Percentiles rank a stretch among this genome's conserved stretches.
Conservation (phyloP, 176 grass and related monocot species). For the Bromus sterilis region DNA sequence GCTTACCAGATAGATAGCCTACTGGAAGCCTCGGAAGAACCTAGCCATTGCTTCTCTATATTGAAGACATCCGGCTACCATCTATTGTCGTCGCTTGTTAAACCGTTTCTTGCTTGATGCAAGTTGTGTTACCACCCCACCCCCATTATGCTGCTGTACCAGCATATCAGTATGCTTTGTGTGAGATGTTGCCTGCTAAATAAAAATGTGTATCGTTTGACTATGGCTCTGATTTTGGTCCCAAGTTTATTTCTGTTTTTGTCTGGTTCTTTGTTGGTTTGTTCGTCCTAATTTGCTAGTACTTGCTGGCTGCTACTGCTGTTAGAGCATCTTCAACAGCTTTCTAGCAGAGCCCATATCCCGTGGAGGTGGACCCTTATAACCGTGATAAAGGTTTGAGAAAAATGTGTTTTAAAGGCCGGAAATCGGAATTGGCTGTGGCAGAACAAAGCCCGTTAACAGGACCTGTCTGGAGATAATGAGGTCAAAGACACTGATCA, state of each 20-base stretch:
- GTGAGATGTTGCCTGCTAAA: conserved; percentile 20
- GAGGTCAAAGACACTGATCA: too few species aligned
- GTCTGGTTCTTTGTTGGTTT: neutral
- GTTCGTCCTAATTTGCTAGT: neutral
- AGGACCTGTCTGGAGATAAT: too few species aligned
- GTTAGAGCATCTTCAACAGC: too few species aligned
- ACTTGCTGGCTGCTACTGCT: too few species aligned
- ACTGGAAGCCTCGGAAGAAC: conserved; percentile 2
- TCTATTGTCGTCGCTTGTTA: neutral
- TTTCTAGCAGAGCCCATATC: too few species aligned
- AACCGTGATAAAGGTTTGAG: too few species aligned
- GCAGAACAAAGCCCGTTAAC: too few species aligned
- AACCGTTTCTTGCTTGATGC: conserved; percentile 39
- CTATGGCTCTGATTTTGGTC: neutral
- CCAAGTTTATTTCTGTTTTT: neutral
- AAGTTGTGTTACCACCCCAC: conserved; percentile 22
- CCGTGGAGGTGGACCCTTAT: too few species aligned
- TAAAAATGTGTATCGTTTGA: conserved; percentile 16
- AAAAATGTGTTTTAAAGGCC: too few species aligned
- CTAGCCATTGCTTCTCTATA: conserved; percentile 4
- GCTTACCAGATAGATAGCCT: neutral
- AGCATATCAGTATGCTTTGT: conserved; percentile 23
- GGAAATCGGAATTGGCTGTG: too few species aligned
- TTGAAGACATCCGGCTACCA: neutral
- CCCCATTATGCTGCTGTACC: conserved; percentile 2